Base-by-base conservation (phyloP, 345 rosid genomes). In the Cardamine occulta region DNA sequence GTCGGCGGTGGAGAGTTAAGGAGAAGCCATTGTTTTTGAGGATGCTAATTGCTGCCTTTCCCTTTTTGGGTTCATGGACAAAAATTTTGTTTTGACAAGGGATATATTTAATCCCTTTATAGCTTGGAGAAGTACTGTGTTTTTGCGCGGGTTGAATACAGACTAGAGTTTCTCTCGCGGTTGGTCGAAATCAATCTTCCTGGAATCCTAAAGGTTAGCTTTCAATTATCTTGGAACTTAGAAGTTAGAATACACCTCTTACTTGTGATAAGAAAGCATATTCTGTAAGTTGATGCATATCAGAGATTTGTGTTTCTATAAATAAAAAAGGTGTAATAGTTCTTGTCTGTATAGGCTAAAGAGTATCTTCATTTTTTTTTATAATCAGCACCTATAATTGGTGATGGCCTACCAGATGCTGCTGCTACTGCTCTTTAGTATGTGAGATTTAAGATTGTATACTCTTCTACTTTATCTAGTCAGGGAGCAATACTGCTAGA, bases 61-160 rank as follows among this genome's bases (percentile, higher is more conserved):
- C 98, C 6, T 91, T 93, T 77, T 76, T 91, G 81, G 80, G 86
- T 40, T 91, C 87, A 8, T 91, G 93, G 94, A 84, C 84, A 8
- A 86, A 66, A 79, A 68, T 91, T 79, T 68, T 93, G 7, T 84
- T 82, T 62, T 90, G 78, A 87, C 28, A 2, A 35, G n/a, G 64
- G 65, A 21, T 61, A 4, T 49, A 15, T 60, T 4, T 65, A n/a
- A 52, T 12, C 45, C 39, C 32, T 17, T 8, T 68, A 15, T 42
- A 61, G 74, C 63, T 29, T 42, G 74, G 35, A 70, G 66, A 31
- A 32, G 18, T 70, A 18, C 15, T 15, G 29, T 66, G 5, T 74
- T 74, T 53, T 29, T 12, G 5, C 19, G 14, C 44, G 8, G 58
- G 21, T 65, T 15, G 17, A 5, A 54, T 28, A 6, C 7, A 15